These are phyloP conservation scores for Scedosporium apiospermum DNA, from an alignment of 2,329 filamentous ascomycete genomes.

Conservation along the genomic window DNA sequence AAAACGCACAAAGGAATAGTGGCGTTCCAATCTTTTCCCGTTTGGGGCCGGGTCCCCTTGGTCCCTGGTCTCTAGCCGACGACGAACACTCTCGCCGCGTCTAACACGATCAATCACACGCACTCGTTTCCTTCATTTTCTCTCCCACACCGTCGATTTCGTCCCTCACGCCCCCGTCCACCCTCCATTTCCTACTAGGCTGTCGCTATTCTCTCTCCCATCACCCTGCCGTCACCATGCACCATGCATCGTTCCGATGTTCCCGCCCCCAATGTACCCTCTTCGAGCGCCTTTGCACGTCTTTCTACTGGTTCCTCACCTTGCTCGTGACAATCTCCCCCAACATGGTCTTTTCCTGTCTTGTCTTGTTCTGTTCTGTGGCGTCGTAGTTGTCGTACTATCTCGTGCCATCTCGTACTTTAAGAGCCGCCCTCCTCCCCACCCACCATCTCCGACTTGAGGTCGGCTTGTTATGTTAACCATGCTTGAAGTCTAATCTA, in stretches of 20 bases:
- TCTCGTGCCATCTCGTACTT: not conserved
- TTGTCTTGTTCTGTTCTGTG: too few relatives aligned
- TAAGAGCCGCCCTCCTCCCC: not conserved
- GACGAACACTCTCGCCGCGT: not conserved
- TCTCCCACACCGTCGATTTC: not conserved
- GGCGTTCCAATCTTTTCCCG: not conserved
- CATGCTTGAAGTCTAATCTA: conserved; percentile 3
- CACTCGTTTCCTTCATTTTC: not conserved
- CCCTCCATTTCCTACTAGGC: not conserved
- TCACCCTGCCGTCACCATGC: not conserved
- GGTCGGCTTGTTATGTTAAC: not conserved
- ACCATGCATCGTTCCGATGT: not conserved
- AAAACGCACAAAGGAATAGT: too few relatives aligned
- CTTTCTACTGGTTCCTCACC: not conserved
- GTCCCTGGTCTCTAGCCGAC: not conserved
- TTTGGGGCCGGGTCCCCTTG: not conserved
- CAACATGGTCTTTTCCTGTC: not conserved
- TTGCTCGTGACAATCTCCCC: not conserved
- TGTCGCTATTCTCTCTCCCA: not conserved
- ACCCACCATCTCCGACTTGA: not conserved
- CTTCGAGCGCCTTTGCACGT: not conserved
- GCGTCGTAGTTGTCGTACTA: too few relatives aligned
- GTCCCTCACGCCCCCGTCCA: not conserved
- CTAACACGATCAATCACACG: not conserved
- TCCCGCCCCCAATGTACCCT: not conserved